These are phyloP conservation scores for Cytospora schulzeri DNA, from an alignment of 2,329 filamentous ascomycete species.

Conservation along the genomic window DNA sequence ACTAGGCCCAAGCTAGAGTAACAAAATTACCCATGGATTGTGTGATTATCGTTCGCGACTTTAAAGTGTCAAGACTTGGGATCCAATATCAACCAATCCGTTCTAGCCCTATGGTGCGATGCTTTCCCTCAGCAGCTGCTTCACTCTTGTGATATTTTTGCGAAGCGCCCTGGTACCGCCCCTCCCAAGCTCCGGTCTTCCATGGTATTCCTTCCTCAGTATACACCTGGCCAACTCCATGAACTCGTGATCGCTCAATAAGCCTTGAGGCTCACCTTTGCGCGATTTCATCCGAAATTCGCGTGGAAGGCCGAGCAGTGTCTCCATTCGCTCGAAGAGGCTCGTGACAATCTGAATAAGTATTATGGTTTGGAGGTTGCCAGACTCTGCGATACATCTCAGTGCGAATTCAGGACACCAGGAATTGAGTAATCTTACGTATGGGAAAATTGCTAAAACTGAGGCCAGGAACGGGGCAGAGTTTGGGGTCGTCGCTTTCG, in stretches of 20 bases:
- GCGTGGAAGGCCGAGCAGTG: not conserved
- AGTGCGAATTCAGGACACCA: not conserved
- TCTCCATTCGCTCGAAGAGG: too few relatives aligned
- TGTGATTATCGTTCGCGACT: too few relatives aligned
- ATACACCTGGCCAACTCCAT: not conserved
- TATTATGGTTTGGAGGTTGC: not conserved
- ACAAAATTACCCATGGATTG: too few relatives aligned
- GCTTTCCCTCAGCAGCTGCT: too few relatives aligned
- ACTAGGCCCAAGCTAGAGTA: too few relatives aligned
- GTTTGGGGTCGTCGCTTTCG: not conserved
- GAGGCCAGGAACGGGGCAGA: not conserved
- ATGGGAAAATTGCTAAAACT: not conserved
- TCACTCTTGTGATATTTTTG: too few relatives aligned
- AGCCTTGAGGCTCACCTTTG: not conserved
- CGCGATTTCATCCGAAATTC: not conserved
- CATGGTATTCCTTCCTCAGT: too few relatives aligned
- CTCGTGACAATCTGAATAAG: slow-evolving; percentile 4
- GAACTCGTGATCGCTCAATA: not conserved
- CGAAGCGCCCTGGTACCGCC: too few relatives aligned
- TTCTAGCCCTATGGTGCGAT: too few relatives aligned
- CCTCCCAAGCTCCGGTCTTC: too few relatives aligned
- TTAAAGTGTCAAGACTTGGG: too few relatives aligned
- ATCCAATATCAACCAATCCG: too few relatives aligned
- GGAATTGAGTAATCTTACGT: not conserved
- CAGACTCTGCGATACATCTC: not conserved